Base-by-base conservation (phyloP, 2,329 filamentous ascomycete genomes). In the Laburnicola sp. region DNA sequence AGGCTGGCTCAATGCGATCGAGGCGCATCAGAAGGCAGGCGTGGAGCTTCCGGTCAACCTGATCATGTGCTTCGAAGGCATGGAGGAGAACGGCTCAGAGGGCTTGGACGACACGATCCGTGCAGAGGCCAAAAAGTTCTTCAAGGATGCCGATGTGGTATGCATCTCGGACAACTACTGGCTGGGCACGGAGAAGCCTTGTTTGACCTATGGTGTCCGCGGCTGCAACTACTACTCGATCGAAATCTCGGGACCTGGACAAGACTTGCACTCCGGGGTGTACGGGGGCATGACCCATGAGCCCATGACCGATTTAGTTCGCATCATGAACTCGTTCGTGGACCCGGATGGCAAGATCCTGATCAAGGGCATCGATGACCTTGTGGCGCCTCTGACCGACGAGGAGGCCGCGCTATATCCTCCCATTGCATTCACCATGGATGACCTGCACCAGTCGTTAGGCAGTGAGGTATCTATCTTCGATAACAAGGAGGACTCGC, bases 141-240 rank as follows among this genome's bases (percentile, higher is more conserved):
- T 99, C 79, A 91, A 91, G 68, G 93, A 97, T 66, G 86, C 91
- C 31, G 94, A 99, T 62, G 94, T 92, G 4, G 91, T 97, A 54
- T 99, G 94, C 78, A 99, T 99, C 72, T 96, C 91, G 41, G 94
- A 99, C 76, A 99, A 99, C 83, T 99, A 99, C 85, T 99, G 94
- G 94, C 86, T 99, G 35, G 94, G 94, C 52, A 97, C 94, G 4
- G 91, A 97, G 82, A 97, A 97, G 82, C 94, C 94, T 9, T 99
- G 94, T 75, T 78, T 99, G 69, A 99, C 94, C 7, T 99, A 99
- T 74, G 94, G 94, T 64, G 87, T 99, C 57, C 89, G 94, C 62
- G 94, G 94, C 47, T 95, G 90, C 85, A 97, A 95, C 80, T 99
- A 99, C 83, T 99, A 97, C 80, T 89, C 88, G 45, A 77, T 99